A percentile compares a stretch with the other conserved stretches of the same genome.
phyloP scores from a whole-genome alignment of 2,329 filamentous ascomycete genomes.

The Aspergillus sp. region DNA sequence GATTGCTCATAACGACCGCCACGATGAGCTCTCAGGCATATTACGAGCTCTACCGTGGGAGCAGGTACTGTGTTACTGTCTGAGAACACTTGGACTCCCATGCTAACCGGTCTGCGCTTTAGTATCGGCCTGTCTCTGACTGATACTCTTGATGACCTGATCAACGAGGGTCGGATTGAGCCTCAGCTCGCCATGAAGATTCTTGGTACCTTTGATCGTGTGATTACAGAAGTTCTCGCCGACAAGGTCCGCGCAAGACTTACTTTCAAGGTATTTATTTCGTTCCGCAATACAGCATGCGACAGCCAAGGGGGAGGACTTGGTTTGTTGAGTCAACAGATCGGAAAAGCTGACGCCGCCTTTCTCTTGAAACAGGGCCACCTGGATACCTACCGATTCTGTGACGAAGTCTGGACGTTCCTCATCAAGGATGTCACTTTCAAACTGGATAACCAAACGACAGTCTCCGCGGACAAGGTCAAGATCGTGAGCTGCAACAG shows the following conservation, averaged over 20 bases:
- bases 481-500: slow-evolving; percentile 99
- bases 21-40: slow-evolving; percentile 52
- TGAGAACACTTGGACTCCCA: slow-evolving; percentile 7
- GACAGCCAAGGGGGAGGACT: background rate
- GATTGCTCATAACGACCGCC: slow-evolving; percentile 2
- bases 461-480: slow-evolving; percentile 80
- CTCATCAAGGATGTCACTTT: slow-evolving; percentile 98
- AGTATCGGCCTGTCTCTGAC: slow-evolving; percentile 92
- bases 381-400: slow-evolving; percentile 97
- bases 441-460: slow-evolving; percentile 81
- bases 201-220: slow-evolving; percentile 88
- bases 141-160: slow-evolving; percentile 94
- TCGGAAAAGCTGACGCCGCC: slow-evolving; percentile 9
- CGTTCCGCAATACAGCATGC: background rate
- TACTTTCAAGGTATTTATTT: slow-evolving; percentile 77
- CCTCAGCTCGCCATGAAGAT: slow-evolving; percentile 99
- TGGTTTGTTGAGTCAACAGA: too few species aligned
- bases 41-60: slow-evolving; percentile 97
- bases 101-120: slow-evolving; percentile 14
- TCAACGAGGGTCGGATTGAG: slow-evolving; percentile 90
- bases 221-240: slow-evolving; percentile 83
- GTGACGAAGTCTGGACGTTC: slow-evolving; percentile 99
- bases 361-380: slow-evolving; percentile 62
- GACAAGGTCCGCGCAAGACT: slow-evolving; percentile 88
- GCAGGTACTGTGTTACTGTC: slow-evolving; percentile 63